phyloP scores from a whole-genome alignment of 768 basidiomycete species.

The Serendipita indica region DNA sequence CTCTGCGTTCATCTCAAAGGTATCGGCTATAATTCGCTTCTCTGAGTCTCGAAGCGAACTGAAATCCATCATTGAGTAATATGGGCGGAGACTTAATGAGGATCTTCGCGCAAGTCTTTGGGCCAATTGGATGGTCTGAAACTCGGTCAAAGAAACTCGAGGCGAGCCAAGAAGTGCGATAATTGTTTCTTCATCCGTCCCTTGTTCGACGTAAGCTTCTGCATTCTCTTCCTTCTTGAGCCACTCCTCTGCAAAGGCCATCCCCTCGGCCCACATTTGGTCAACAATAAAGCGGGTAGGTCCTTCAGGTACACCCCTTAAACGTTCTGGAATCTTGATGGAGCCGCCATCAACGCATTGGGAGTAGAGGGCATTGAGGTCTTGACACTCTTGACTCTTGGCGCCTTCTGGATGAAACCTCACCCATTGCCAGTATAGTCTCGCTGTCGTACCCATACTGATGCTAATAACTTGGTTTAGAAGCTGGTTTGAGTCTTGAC shows the following conservation, averaged over 20 bases:
- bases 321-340: slow-evolving; percentile 42
- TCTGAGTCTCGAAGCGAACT: slow-evolving; percentile 38
- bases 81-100: slow-evolving; percentile 31
- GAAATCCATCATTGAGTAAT: slow-evolving; percentile 38
- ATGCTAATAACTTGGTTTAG: slow-evolving; percentile 26
- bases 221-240: neutral
- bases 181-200: slow-evolving; percentile 1
- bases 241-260: slow-evolving; percentile 33
- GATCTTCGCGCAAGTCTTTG: slow-evolving; percentile 32
- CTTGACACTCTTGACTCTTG: slow-evolving; percentile 49
- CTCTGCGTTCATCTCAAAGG: slow-evolving; percentile 27
- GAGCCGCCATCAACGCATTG: slow-evolving; percentile 52
- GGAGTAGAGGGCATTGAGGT: slow-evolving; percentile 56
- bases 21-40: slow-evolving; percentile 36
- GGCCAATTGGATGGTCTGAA: slow-evolving; percentile 40
- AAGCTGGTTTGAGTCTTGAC: neutral
- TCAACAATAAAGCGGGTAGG: slow-evolving; percentile 38
- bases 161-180: neutral
- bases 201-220: neutral
- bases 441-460: slow-evolving; percentile 40
- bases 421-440: slow-evolving; percentile 47
- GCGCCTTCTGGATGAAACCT: slow-evolving; percentile 40
- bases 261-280: slow-evolving; percentile 33
- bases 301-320: slow-evolving; percentile 35
- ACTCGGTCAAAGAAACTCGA: slow-evolving; percentile 37